Conservation (phyloP, 805 yeast genomes). For the Metschnikowia noctiluminum region DNA sequence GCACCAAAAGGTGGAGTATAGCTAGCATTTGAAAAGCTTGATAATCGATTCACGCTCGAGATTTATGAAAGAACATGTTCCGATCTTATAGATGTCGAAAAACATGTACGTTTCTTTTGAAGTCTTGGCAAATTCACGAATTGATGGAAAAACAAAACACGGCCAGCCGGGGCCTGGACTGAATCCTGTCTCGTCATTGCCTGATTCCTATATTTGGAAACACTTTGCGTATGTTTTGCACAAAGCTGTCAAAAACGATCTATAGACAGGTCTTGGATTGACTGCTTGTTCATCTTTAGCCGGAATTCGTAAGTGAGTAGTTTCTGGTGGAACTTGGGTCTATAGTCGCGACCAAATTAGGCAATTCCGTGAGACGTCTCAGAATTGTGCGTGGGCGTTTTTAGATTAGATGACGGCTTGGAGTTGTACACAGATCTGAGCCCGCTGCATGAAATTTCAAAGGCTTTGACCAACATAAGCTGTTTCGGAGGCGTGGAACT, state of each 20-base stretch:
- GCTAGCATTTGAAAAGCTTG: no score
- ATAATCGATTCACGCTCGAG: no score
- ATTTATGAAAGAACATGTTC: neutral
- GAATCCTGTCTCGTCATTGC: no score
- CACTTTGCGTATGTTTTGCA: no score
- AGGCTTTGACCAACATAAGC: no score
- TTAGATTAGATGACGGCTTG: conserved; percentile 3
- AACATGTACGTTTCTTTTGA: no score
- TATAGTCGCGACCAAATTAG: conserved; percentile 6
- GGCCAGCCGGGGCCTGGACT: neutral
- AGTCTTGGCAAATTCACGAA: neutral
- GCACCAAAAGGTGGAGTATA: neutral
- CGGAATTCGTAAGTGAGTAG: neutral
- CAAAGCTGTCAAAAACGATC: no score
- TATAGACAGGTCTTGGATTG: no score
- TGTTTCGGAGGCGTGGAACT: no score
- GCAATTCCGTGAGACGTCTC: conserved; percentile 7
- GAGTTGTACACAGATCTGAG: neutral
- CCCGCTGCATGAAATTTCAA: neutral
- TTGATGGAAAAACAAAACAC: neutral
- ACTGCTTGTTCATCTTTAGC: neutral
- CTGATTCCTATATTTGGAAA: no score
- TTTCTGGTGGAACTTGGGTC: neutral
- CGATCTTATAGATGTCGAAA: no score
- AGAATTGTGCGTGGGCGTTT: neutral